These are phyloP conservation scores for Candida palmyrensis DNA, from an alignment of 805 yeast species.

Conservation along the genomic window DNA sequence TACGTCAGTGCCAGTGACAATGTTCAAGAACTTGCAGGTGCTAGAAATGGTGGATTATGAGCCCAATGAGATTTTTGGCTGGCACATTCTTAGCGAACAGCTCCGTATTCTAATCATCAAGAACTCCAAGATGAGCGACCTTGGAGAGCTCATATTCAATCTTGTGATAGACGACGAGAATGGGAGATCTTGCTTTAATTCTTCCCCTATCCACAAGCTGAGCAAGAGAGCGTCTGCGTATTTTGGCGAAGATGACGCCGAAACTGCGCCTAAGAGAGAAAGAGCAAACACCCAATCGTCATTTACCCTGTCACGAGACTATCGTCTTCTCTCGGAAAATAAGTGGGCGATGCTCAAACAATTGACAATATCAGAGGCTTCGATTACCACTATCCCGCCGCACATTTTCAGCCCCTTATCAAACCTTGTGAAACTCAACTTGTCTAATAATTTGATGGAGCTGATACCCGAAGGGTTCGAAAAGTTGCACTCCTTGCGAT, in stretches of 20 bases:
- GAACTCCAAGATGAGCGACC: constrained; percentile 45
- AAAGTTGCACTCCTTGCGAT: constrained; percentile 42
- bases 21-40: constrained; percentile 59
- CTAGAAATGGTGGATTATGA: constrained; percentile 56
- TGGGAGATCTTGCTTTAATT: constrained; percentile 30
- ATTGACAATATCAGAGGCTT: constrained; percentile 35
- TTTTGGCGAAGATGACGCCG: constrained; percentile 3
- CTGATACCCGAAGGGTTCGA: constrained; percentile 51
- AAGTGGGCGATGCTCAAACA: constrained; percentile 40
- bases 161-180: constrained; percentile 51
- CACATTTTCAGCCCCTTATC: constrained; percentile 34
- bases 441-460: constrained; percentile 49
- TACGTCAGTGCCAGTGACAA: constrained; percentile 58
- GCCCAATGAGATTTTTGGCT: constrained; percentile 62
- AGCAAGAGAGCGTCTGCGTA: constrained; percentile 1
- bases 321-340: constrained; percentile 23
- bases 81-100: constrained; percentile 53
- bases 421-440: constrained; percentile 44
- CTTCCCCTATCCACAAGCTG: background rate
- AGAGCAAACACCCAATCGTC: constrained; percentile 15
- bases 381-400: constrained; percentile 30
- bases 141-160: constrained; percentile 47
- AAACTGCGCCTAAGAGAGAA: constrained; percentile 17
- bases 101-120: constrained; percentile 51
- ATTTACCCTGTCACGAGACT: constrained; percentile 9